Evolutionary conservation across 108 stramenopile species (phyloP).

Genomic region (Chaetoceros muelleri): DNA sequence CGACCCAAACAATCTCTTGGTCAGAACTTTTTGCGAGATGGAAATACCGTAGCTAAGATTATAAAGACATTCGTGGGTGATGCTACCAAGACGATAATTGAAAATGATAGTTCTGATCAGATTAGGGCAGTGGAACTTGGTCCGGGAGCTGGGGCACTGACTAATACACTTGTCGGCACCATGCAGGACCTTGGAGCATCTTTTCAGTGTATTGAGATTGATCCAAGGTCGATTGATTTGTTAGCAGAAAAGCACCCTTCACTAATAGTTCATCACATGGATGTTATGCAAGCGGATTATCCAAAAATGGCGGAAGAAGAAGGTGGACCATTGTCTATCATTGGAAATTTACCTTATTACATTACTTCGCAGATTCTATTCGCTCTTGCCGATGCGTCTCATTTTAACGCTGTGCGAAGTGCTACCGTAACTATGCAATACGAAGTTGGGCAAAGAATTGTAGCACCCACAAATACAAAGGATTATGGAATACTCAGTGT

Average conservation of each 20-base stretch:
- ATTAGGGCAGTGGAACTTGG: conserved; percentile 83
- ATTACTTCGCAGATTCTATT: conserved; percentile 95
- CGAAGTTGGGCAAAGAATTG: conserved; percentile 89
- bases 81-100: conserved; percentile 28
- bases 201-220: conserved; percentile 92
- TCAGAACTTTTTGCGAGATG: conserved; percentile 91
- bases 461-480: conserved; percentile 66
- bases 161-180: conserved; percentile 70
- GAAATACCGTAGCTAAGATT: conserved; percentile 92
- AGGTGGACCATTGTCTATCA: conserved; percentile 77
- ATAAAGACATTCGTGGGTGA: conserved; percentile 75
- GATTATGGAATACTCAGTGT: conserved; percentile 94
- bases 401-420: conserved; percentile 64
- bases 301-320: conserved; percentile 56
- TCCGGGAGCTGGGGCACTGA: conserved; percentile 92
- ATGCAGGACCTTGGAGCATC: conserved; percentile 16
- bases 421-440: conserved; percentile 98
- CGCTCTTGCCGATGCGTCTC: conserved; percentile 86
- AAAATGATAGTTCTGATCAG: conserved; percentile 2
- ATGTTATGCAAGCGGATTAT: conserved; percentile 89
- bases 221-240: conserved; percentile 79
- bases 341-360: conserved; percentile 96
- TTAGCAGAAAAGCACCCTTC: conserved; percentile 54
- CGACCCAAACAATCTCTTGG: conserved; percentile 92
- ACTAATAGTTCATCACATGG: conserved; percentile 47